phyloP scores from a whole-genome alignment of 1,284 basidiomycete species.

The Apiotrichum veenhuisii region DNA sequence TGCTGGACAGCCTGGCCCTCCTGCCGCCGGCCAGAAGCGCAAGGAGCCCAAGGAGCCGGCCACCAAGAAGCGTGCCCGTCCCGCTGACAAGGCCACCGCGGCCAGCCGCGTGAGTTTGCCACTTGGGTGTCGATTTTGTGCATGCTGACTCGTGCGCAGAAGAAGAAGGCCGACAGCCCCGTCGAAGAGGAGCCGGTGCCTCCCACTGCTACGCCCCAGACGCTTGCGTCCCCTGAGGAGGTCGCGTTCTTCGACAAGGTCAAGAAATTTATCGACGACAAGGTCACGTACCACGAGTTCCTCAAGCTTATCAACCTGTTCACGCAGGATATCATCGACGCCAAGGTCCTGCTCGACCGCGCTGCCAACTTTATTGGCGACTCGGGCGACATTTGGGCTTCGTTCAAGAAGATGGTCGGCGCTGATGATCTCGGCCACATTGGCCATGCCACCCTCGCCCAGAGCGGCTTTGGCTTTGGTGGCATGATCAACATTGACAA shows the following conservation, averaged over 20 bases:
- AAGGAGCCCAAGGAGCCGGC: slow-evolving; percentile 42
- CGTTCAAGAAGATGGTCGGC: slow-evolving; percentile 84
- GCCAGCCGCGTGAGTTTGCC: slow-evolving; percentile 26
- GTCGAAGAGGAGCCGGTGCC: slow-evolving; percentile 32
- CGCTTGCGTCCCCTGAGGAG: slow-evolving; percentile 70
- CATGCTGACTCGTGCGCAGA: slow-evolving; percentile 21
- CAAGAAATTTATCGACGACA: slow-evolving; percentile 76
- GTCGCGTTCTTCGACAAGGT: slow-evolving; percentile 91
- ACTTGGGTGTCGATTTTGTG: background rate
- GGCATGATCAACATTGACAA: slow-evolving; percentile 53
- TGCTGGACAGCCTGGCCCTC: slow-evolving; percentile 6
- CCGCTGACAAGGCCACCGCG: slow-evolving; percentile 53
- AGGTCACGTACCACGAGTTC: slow-evolving; percentile 92
- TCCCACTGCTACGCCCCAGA: slow-evolving; percentile 32
- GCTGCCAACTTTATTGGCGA: slow-evolving; percentile 69
- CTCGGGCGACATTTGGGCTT: slow-evolving; percentile 72
- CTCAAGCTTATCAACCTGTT: slow-evolving; percentile 93
- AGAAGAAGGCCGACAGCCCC: slow-evolving; percentile 38
- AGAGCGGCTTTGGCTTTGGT: slow-evolving; percentile 50
- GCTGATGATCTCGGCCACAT: slow-evolving; percentile 70
- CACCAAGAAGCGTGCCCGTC: slow-evolving; percentile 39
- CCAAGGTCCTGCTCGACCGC: slow-evolving; percentile 74
- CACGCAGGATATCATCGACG: slow-evolving; percentile 88
- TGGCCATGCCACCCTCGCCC: slow-evolving; percentile 63
- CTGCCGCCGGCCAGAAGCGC: slow-evolving; percentile 26